Evolutionary conservation across 2,329 filamentous ascomycete genomes (phyloP).

Genomic region (Claviceps pazoutovae): DNA sequence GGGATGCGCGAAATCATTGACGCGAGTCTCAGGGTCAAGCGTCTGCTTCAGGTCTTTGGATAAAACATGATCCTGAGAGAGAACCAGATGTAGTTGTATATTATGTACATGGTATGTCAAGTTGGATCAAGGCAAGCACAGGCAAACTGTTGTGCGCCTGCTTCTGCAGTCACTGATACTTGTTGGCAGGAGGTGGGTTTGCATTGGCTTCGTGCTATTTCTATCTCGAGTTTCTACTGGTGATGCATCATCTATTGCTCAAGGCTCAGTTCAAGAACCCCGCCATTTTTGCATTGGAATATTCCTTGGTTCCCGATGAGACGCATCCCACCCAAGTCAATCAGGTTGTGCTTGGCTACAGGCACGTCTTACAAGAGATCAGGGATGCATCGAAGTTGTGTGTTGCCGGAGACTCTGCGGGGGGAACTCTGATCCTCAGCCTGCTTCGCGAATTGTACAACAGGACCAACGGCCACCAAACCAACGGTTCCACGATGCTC

Average conservation of each 20-base stretch:
- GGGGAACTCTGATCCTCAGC: slow-evolving; percentile 58
- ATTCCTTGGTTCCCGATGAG: slow-evolving; percentile 63
- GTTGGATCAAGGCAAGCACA: background rate
- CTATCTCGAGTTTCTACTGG: slow-evolving; percentile 70
- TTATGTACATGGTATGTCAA: slow-evolving; percentile 54
- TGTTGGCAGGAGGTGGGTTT: slow-evolving; percentile 55
- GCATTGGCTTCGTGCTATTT: slow-evolving; percentile 72
- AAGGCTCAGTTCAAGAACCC: slow-evolving; percentile 57
- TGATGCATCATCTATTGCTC: slow-evolving; percentile 53
- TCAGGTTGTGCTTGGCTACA: slow-evolving; percentile 56
- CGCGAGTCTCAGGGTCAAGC: slow-evolving; percentile 20
- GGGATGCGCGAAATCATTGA: background rate
- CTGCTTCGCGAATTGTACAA: slow-evolving; percentile 52
- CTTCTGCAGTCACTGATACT: background rate
- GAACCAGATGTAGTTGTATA: slow-evolving; percentile 67
- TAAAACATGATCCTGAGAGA: slow-evolving; percentile 43
- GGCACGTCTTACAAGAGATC: slow-evolving; percentile 48
- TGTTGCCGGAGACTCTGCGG: slow-evolving; percentile 68
- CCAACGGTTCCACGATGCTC: slow-evolving; percentile 9
- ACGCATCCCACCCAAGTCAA: slow-evolving; percentile 61
- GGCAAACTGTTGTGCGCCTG: background rate
- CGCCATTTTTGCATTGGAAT: slow-evolving; percentile 66
- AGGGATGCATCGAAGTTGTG: slow-evolving; percentile 48
- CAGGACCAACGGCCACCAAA: background rate
- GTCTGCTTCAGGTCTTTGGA: slow-evolving; percentile 52